Conservation (phyloP, 2,329 filamentous ascomycete species). For the Phialophora expanda region DNA sequence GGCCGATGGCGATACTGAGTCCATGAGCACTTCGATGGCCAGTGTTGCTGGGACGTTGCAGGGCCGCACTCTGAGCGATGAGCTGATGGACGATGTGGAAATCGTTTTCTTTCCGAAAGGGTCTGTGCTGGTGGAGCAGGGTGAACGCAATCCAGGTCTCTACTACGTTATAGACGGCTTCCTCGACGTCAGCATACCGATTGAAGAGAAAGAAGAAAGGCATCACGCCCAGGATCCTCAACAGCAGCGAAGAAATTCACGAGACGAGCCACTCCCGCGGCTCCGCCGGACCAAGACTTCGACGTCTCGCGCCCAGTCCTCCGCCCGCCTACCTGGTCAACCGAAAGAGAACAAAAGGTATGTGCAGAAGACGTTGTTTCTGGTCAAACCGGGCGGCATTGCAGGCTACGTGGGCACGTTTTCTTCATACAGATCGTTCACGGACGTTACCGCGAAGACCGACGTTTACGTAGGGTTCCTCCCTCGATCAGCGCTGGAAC, state of each 20-base stretch:
- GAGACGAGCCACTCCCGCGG: slow-evolving; percentile 51
- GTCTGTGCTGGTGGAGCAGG: slow-evolving; percentile 92
- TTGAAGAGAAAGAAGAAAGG: slow-evolving; percentile 61
- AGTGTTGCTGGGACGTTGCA: slow-evolving; percentile 66
- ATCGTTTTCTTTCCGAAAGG: slow-evolving; percentile 97
- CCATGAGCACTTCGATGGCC: slow-evolving; percentile 70
- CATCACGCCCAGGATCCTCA: slow-evolving; percentile 7
- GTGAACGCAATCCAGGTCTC: slow-evolving; percentile 91
- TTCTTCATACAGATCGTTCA: slow-evolving; percentile 93
- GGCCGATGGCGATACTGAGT: slow-evolving; percentile 83
- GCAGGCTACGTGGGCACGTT: slow-evolving; percentile 94
- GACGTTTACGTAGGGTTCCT: slow-evolving; percentile 98
- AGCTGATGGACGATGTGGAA: slow-evolving; percentile 89
- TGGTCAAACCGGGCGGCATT: slow-evolving; percentile 92
- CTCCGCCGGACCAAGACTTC: slow-evolving; percentile 53
- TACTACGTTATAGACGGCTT: slow-evolving; percentile 99
- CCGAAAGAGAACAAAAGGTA: slow-evolving; percentile 48
- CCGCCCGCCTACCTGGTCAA: slow-evolving; percentile 36
- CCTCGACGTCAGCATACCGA: slow-evolving; percentile 86
- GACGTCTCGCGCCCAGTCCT: slow-evolving; percentile 46
- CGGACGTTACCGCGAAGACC: slow-evolving; percentile 95
- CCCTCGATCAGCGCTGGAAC: slow-evolving; percentile 80
- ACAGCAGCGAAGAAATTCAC: slow-evolving; percentile 12
- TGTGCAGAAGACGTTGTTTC: slow-evolving; percentile 73
- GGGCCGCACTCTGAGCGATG: slow-evolving; percentile 71